A percentile compares a stretch with the other conserved stretches of the same genome.
Evolutionary conservation across 108 stramenopile genomes (phyloP).

Genomic region (Fistulifera pelliculosa): DNA sequence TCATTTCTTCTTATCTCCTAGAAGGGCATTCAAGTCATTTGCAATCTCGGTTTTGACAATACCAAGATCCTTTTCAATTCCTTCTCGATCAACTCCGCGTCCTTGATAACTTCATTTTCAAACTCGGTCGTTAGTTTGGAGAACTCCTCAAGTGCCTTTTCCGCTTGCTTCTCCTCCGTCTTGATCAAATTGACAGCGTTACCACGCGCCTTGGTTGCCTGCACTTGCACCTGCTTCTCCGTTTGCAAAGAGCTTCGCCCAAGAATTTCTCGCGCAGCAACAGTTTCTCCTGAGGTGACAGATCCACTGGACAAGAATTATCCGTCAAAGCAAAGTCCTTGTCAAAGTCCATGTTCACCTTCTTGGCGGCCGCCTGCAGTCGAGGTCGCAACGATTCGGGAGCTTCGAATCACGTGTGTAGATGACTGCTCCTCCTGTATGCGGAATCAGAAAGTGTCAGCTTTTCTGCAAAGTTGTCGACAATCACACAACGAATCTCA

Average conservation of each 20-base stretch:
- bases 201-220: slow-evolving; percentile 59
- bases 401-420: slow-evolving; percentile 84
- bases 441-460: too few relatives aligned
- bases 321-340: slow-evolving; percentile 71
- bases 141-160: slow-evolving; percentile 58
- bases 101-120: slow-evolving; percentile 44
- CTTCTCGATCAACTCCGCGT: too few relatives aligned
- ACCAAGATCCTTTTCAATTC: too few relatives aligned
- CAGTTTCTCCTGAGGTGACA: slow-evolving; percentile 39
- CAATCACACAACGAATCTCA: too few relatives aligned
- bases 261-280: slow-evolving; percentile 69
- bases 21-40: too few relatives aligned
- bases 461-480: too few relatives aligned
- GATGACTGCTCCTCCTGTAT: slow-evolving; percentile 84
- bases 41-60: too few relatives aligned
- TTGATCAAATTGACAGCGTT: slow-evolving; percentile 62
- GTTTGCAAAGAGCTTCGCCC: slow-evolving; percentile 74
- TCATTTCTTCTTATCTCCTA: too few relatives aligned
- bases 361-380: slow-evolving; percentile 68
- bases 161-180: slow-evolving; percentile 55
- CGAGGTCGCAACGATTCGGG: slow-evolving; percentile 76
- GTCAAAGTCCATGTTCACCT: slow-evolving; percentile 78
- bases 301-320: slow-evolving; percentile 55
- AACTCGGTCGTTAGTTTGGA: slow-evolving; percentile 50
- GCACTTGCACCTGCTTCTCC: slow-evolving; percentile 69